Percentiles rank a stretch among this genome's conserved stretches.
Conservation (phyloP, 495 filamentous ascomycete genomes). For the Daldinia bambusicola region DNA sequence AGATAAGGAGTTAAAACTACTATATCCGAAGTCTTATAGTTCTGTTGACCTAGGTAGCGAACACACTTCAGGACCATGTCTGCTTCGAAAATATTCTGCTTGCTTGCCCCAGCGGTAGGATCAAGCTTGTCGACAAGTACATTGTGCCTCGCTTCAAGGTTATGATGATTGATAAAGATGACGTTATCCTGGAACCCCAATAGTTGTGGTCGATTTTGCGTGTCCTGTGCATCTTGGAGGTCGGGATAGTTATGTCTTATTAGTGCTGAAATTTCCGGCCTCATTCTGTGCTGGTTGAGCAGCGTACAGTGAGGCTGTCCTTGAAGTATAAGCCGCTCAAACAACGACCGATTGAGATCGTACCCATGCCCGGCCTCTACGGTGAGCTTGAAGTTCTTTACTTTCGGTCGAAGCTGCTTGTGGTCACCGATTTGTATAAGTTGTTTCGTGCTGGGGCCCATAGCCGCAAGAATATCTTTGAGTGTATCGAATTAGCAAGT, state of each 20-base stretch:
- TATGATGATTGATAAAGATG: constrained; percentile 72
- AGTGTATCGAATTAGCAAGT: constrained; percentile 38
- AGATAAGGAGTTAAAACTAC: constrained; percentile 81
- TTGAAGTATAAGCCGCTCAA: constrained; percentile 72
- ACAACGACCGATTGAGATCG: constrained; percentile 76
- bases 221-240: constrained; percentile 67
- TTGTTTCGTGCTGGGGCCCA: constrained; percentile 70
- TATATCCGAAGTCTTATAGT: constrained; percentile 72
- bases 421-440: constrained; percentile 82
- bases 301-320: constrained; percentile 67
- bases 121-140: constrained; percentile 64
- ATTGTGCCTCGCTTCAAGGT: constrained; percentile 60
- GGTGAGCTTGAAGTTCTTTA: constrained; percentile 70
- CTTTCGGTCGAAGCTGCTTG: constrained; percentile 77
- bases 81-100: constrained; percentile 74
- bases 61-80: constrained; percentile 74
- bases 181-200: constrained; percentile 70
- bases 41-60: constrained; percentile 78
- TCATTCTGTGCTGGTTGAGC: constrained; percentile 74
- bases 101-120: constrained; percentile 59
- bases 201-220: constrained; percentile 58
- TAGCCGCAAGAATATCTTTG: constrained; percentile 68
- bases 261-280: constrained; percentile 72
- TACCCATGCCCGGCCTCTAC: constrained; percentile 75
- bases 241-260: constrained; percentile 74